These are phyloP conservation scores for Tetrapyrgos nigripes DNA, from an alignment of 1,284 basidiomycete species.

Conservation along the genomic window DNA sequence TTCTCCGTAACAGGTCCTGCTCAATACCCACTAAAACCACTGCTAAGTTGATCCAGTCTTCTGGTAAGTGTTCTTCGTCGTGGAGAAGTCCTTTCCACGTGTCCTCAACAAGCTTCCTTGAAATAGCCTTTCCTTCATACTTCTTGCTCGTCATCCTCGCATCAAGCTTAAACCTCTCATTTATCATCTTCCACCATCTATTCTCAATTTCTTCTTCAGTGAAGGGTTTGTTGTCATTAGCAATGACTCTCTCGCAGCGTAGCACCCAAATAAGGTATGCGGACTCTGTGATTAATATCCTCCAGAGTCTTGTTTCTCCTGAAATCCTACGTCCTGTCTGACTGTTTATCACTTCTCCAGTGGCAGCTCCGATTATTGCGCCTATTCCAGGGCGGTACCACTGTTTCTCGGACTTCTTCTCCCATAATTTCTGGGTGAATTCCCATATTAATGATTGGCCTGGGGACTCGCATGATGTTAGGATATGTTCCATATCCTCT, in stretches of 20 bases:
- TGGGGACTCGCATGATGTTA: too few species aligned
- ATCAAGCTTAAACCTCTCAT: slow-evolving; percentile 11
- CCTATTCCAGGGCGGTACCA: not conserved
- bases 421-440: not conserved
- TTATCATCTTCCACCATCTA: slow-evolving; percentile 12
- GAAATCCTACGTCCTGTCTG: not conserved
- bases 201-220: slow-evolving; percentile 13
- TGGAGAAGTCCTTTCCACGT: slow-evolving; percentile 24
- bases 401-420: not conserved
- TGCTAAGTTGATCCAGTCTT: slow-evolving; percentile 19
- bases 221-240: slow-evolving; percentile 13
- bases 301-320: not conserved
- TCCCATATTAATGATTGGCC: too few species aligned
- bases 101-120: slow-evolving; percentile 11
- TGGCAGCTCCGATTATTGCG: not conserved
- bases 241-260: slow-evolving; percentile 22
- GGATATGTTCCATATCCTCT: too few species aligned
- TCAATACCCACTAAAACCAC: slow-evolving; percentile 35
- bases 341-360: not conserved
- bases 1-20: too few species aligned
- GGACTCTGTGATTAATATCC: not conserved
- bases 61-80: slow-evolving; percentile 19
- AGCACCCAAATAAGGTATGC: slow-evolving; percentile 21
- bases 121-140: slow-evolving; percentile 19
- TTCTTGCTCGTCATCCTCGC: slow-evolving; percentile 16